Conservation (phyloP, 129 eudicot genomes). For the Saposhnikovia divaricata region DNA sequence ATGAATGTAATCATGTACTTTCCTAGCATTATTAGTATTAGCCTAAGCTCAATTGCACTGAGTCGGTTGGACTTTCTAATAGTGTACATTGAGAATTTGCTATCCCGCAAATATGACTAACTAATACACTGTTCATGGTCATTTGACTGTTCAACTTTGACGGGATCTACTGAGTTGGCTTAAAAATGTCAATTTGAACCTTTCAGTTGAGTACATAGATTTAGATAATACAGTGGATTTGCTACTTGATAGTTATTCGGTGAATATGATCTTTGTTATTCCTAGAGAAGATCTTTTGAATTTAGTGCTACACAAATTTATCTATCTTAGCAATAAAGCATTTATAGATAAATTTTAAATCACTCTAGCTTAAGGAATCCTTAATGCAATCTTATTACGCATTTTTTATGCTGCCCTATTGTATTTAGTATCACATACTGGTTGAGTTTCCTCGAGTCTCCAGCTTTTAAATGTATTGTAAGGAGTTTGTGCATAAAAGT, state of each 20-base stretch:
- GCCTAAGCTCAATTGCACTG: not conserved
- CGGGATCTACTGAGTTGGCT: not conserved
- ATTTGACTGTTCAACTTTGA: not conserved
- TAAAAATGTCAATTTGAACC: not conserved
- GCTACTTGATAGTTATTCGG: not conserved
- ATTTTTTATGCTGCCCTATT: not conserved
- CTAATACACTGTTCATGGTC: not conserved
- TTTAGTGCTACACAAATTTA: not conserved
- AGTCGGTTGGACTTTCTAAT: not conserved
- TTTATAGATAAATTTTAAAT: not conserved
- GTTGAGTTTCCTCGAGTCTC: not conserved
- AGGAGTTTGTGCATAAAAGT: not conserved
- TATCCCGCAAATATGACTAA: not conserved
- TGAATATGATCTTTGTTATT: conserved; percentile 1
- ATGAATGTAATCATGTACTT: not conserved
- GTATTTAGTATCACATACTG: not conserved
- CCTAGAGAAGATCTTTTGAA: not conserved
- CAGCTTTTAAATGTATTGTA: not conserved
- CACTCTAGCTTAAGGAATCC: not conserved
- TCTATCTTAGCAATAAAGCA: not conserved
- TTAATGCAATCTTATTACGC: not conserved
- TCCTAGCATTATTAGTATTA: not conserved
- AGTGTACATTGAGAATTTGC: not conserved
- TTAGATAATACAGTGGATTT: not conserved
- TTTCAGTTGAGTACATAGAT: not conserved